phyloP scores from a whole-genome alignment of 2,329 filamentous ascomycete genomes.

The Esteya vermicola region DNA sequence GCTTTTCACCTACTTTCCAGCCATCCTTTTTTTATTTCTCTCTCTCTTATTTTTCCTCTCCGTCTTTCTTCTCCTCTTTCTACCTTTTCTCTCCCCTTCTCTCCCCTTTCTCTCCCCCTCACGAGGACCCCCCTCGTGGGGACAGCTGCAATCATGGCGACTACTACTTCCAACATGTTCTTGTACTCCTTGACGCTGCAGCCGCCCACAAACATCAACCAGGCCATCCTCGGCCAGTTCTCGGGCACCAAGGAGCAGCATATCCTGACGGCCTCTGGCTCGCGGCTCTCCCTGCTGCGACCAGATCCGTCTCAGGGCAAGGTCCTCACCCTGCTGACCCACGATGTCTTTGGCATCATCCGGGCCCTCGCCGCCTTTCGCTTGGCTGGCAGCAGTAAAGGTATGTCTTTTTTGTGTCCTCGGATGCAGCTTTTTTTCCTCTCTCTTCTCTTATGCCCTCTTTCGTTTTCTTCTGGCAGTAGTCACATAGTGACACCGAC shows the following conservation, averaged over 20 bases:
- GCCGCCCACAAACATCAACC: slow-evolving; percentile 74
- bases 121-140: slow-evolving; percentile 26
- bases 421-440: slow-evolving; percentile 76
- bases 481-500: slow-evolving; percentile 61
- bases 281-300: slow-evolving; percentile 73
- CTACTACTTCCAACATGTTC: slow-evolving; percentile 86
- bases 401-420: slow-evolving; percentile 40
- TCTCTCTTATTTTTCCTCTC: background rate
- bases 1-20: too few species aligned
- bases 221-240: slow-evolving; percentile 90
- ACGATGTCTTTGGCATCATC: slow-evolving; percentile 94
- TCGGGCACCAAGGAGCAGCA: slow-evolving; percentile 94
- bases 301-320: slow-evolving; percentile 78
- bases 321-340: slow-evolving; percentile 71
- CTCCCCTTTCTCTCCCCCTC: background rate
- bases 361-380: slow-evolving; percentile 78
- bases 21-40: slow-evolving; percentile 9
- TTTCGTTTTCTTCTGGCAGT: slow-evolving; percentile 72
- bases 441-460: slow-evolving; percentile 90
- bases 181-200: slow-evolving; percentile 96
- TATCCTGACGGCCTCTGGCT: slow-evolving; percentile 86
- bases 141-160: slow-evolving; percentile 59
- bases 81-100: background rate
- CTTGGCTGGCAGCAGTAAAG: slow-evolving; percentile 87
- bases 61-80: background rate